Evolutionary conservation across 2,329 filamentous ascomycete genomes (phyloP), one percentile per base, ranked within the genome.

Genomic region (Trichoderma gracile): DNA sequence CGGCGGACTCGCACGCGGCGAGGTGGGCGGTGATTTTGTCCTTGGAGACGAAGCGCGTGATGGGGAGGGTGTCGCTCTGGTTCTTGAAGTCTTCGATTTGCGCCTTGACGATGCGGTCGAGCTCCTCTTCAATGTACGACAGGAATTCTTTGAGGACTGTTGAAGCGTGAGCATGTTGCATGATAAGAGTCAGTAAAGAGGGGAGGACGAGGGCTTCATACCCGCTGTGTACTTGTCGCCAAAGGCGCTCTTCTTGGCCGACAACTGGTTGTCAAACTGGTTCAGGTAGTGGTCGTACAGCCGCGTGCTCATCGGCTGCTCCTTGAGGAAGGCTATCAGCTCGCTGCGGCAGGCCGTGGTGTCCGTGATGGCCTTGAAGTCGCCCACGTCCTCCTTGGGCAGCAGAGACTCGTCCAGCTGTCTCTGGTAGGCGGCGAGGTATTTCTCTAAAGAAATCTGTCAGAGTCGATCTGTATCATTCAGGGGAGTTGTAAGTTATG

Each of bases 31-130:
- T 62, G 40, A 62, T 54, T 7, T 46, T 62, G 14, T 62, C 58
- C 17, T 62, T 62, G 47, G 58, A 54, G 3, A 62, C 9, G 30
- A 42, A 33, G 5, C 58, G 45, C 38, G 58, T 62, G 49, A 62
- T 52, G 43, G n/a, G 40, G n/a, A 62, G 58, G 3, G 47, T 62
- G 49, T 62, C 58, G 15, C 47, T 54, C 40, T 62, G 46, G 49
- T 53, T 62, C 58, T 62, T 62, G 58, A 62, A 62, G 40, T 62
- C 58, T 15, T 62, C 58, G 40, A 62, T n/a, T 15, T 62, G 58
- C 49, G 40, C 49, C 40, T 62, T 62, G 49, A 62, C 49, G 15
- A 54, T 27, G 3, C 58, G 46, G 21, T 62, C 49, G 19, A 62
- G 49, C 19, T 62, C 58, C 25, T 62, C 40, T 21, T 62, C 58